These are phyloP conservation scores for Drechslerella coelobrocha DNA, from an alignment of 2,329 filamentous ascomycete species.

Conservation along the genomic window DNA sequence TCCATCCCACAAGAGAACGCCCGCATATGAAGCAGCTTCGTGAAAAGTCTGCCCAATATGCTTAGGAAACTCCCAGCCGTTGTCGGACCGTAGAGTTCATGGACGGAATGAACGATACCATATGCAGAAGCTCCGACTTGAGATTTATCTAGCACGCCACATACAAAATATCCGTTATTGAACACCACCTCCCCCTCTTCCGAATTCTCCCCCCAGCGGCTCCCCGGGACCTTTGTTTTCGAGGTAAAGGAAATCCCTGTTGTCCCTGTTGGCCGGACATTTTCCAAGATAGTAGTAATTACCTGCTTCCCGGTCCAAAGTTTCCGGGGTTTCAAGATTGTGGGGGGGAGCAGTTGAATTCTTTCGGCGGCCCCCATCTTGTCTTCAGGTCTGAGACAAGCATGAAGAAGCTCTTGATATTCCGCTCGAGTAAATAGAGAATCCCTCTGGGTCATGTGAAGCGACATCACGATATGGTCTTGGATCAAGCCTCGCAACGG, in stretches of 20 bases:
- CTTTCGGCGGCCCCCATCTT: constrained; percentile 63
- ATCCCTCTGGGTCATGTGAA: constrained; percentile 87
- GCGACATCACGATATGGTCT: constrained; percentile 95
- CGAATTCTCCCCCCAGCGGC: constrained; percentile 76
- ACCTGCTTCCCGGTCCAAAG: constrained; percentile 97
- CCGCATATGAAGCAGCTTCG: constrained; percentile 87
- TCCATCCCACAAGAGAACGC: constrained; percentile 98
- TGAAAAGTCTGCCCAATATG: constrained; percentile 85
- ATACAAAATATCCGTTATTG: constrained; percentile 83
- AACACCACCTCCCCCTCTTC: constrained; percentile 85
- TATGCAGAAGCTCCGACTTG: constrained; percentile 88
- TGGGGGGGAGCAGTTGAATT: constrained; percentile 79
- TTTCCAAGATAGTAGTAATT: constrained; percentile 89
- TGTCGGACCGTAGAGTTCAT: constrained; percentile 89
- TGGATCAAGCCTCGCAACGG: constrained; percentile 95
- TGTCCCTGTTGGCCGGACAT: constrained; percentile 81
- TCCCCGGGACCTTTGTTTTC: constrained; percentile 77
- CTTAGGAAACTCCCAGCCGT: constrained; percentile 86
- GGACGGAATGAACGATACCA: constrained; percentile 87
- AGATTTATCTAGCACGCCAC: constrained; percentile 92
- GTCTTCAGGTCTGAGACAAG: constrained; percentile 79
- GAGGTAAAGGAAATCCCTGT: constrained; percentile 62
- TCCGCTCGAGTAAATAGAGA: constrained; percentile 86
- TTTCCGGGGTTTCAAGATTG: constrained; percentile 78
- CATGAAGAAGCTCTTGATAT: constrained; percentile 94